Evolutionary conservation across 2,329 filamentous ascomycete species (phyloP), one percentile per base, ranked within the genome.

Genomic region (Colletotrichum sp.): DNA sequence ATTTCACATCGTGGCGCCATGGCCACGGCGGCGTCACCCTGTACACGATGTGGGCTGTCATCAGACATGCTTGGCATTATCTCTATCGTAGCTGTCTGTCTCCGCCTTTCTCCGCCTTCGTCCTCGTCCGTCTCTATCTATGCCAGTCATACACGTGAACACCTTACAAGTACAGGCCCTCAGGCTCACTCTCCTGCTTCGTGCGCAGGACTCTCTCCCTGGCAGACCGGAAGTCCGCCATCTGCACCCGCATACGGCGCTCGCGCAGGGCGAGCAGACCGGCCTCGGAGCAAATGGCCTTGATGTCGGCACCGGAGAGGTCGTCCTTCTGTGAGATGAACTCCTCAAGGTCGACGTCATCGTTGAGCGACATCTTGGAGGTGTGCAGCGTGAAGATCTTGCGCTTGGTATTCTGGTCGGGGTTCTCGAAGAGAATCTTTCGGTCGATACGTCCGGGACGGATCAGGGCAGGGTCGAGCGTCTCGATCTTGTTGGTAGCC

Each of bases 401-500:
- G 89, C 96, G 91, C 86, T 93, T 93, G 72, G 97, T 99, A 85
- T 96, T 96, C 89, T 98, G 93, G 85, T 92, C 87, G 59, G 86
- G 87, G 80, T 92, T 90, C 83, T 91, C 90, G 81, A 92, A 94
- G 75, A 93, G 85, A 76, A 99, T 99, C 91, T 99, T 99, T 79
- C 97, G 93, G 85, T 99, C 97, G 84, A 99, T 99, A 90, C 97
- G 96, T 76, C 97, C 97, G 58, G 97, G 97, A 78, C 97, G 93
- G 82, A 99, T 99, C 78, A 99, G 89, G 21, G 97, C 97, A 69
- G 97, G 97, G 81, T 99, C 97, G 33, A 99, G 90, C 6, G 95
- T 98, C 78, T 99, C 97, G 78, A 99, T 99, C 91, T 99, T 99
- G 92, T 99, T 99, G 78, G 97, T 99, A 15, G 97, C 97, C 96